Base-by-base conservation (phyloP, 805 yeast species). In the Suhomyces prunicola region DNA sequence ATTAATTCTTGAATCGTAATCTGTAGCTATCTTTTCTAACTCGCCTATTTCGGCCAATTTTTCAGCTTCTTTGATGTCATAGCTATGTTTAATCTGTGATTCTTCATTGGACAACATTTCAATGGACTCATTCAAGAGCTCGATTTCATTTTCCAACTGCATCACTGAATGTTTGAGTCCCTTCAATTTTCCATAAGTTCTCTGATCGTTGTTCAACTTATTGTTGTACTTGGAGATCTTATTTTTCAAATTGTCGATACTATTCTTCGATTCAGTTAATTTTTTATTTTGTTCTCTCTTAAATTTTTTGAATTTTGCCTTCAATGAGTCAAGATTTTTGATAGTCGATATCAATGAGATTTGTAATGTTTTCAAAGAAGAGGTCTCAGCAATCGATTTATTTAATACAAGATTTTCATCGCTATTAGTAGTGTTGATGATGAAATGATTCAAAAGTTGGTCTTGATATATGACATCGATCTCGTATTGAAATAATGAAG, bases 281-380 rank as follows among this genome's bases (percentile, higher is more conserved):
- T 63, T 61, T 50, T 70, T 73, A 57, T 69, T 68, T 50, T 74
- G 78, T 23, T 75, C 79, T 50, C 64, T 67, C 54, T 73, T 75
- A 42, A 63, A 57, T 54, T 70, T 73, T 52, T 66, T 73, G 47
- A 62, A 61, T 33, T 61, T 62, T 4, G 58, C 27, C 50, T 62
- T 67, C 26, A 64, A 52, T 10, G 60, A 57, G 19, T 62, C 54
- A 41, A 73, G 54, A 39, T 60, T 65, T 36, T 62, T 62, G 39
- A 72, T 59, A 2, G 75, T 66, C 7, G 76, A 61, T 8, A 61
- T 53, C 46, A 75, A 64, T 42, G 76, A 68, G 6, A 64, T 61
- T 52, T 67, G 72, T 35, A 74, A 60, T 1, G 78, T 71, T 23
- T 56, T 52, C 27, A 70, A 45, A 6, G 76, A 60, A 5, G 69